Evolutionary conservation across 306 rosid genomes (phyloP), one percentile per base, ranked within the genome.

Genomic region (Cucurbita moschata): DNA sequence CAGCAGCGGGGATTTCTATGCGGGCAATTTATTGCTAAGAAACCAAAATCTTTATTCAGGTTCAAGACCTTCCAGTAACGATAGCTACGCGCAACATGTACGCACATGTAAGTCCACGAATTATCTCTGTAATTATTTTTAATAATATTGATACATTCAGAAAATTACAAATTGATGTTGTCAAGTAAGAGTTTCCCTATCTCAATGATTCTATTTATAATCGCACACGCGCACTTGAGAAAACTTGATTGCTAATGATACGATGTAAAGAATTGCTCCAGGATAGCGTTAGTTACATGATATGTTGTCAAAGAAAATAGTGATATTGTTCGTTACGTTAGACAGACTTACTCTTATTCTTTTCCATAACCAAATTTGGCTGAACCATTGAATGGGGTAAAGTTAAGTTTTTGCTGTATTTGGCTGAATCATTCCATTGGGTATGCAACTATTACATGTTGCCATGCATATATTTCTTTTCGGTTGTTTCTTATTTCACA

Each of bases 41-140:
- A 77, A 72, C 54, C 81, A 78, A 37, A 75, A 66, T 75, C 76
- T 75, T 39, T 61, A 61, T 79, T 76, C 85, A 19, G 74, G 75
- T 77, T 79, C 88, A 40, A 76, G 81, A 79, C 72, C 76, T 52
- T 44, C 75, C 57, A 79, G 63, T 59, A 81, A 70, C 76, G 72
- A 76, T 50, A 59, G 47, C 59, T 75, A 60, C 79, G 56, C 77
- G 61, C 69, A 88, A 42, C 89, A 79, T 79, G 79, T 16, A 77
- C 75, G 80, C 76, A 67, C 66, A 5, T 58, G 96, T 87, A 86
- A 86, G 87, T 83, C 54, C 21, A 54, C 61, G 4, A 49, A 23
- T n/a, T 43, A 44, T 71, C 8, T 47, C 49, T 7, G 73, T 69
- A 30, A 49, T 26, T 49, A 1, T 69, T 23, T 49, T 2, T 26